Percentiles rank a stretch among this genome's conserved stretches.
Evolutionary conservation across 768 basidiomycete genomes (phyloP).

Genomic region (Boletus subcaerulescens): DNA sequence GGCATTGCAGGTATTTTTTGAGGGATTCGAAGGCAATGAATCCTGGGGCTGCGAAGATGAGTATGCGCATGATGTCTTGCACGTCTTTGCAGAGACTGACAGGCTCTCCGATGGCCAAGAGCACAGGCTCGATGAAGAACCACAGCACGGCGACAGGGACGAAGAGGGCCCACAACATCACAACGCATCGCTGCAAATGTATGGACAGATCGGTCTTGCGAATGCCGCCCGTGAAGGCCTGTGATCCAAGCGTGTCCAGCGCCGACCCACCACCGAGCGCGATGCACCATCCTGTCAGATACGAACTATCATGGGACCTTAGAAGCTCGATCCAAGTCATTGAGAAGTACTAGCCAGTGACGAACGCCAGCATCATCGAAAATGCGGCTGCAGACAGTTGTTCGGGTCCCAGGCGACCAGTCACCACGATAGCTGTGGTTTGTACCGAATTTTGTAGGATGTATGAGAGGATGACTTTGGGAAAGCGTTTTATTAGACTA

Average conservation of each 20-base stretch:
- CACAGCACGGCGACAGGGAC: conserved; percentile 62
- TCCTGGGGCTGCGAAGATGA: conserved; percentile 64
- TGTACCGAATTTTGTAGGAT: conserved; percentile 73
- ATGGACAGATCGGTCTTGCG: conserved; percentile 63
- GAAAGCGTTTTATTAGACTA: background rate
- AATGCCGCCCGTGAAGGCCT: conserved; percentile 66
- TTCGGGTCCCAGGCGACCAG: conserved; percentile 64
- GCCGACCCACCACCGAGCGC: conserved; percentile 79
- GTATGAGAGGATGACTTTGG: conserved; percentile 64
- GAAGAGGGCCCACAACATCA: conserved; percentile 61
- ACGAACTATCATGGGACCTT: conserved; percentile 52
- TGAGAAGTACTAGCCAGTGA: conserved; percentile 61
- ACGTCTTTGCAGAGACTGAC: conserved; percentile 54
- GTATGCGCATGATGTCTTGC: conserved; percentile 60
- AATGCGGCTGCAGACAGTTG: conserved; percentile 72
- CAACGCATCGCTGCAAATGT: conserved; percentile 66
- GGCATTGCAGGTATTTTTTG: conserved; percentile 79
- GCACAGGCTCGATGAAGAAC: conserved; percentile 60
- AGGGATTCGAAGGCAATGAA: conserved; percentile 75
- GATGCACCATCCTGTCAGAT: conserved; percentile 63
- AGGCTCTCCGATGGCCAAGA: conserved; percentile 63
- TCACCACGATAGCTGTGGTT: conserved; percentile 59
- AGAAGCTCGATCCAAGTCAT: conserved; percentile 19
- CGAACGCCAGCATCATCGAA: conserved; percentile 73
- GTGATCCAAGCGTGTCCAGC: conserved; percentile 74